These are phyloP conservation scores for Capsella rubella DNA, from an alignment of 441 rosid genomes.

Conservation along the genomic window DNA sequence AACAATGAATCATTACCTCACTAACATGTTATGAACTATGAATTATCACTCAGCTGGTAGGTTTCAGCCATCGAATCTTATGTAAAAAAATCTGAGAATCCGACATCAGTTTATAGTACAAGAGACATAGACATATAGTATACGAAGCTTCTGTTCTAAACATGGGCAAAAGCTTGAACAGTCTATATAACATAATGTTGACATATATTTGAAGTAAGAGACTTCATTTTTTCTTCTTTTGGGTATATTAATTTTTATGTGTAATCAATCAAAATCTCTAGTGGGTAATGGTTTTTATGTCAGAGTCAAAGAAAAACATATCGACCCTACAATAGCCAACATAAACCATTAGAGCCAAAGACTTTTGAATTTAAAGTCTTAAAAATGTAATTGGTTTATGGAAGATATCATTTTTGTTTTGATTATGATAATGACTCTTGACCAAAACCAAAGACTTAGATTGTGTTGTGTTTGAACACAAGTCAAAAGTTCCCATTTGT, in stretches of 20 bases:
- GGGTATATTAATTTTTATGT: not conserved
- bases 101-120: conserved; percentile 2
- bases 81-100: not conserved
- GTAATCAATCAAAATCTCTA: conserved; percentile 28
- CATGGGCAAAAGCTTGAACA: conserved; percentile 6
- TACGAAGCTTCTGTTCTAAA: not conserved
- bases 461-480: conserved; percentile 29
- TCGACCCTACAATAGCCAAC: conserved; percentile 41
- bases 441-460: conserved; percentile 38
- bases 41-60: not conserved
- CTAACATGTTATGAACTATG: conserved; percentile 17
- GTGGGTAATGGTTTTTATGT: conserved; percentile 22
- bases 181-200: conserved; percentile 11
- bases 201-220: not conserved
- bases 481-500: conserved; percentile 38
- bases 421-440: conserved; percentile 30
- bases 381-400: conserved; percentile 24
- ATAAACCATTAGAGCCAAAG: conserved; percentile 42
- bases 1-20: conserved; percentile 7
- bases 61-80: not conserved
- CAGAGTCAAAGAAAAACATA: conserved; percentile 24
- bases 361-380: conserved; percentile 35
- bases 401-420: conserved; percentile 36
- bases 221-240: not conserved
- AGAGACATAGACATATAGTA: not conserved